Evolutionary conservation across 2,329 filamentous ascomycete genomes (phyloP).

Genomic region (Juglanconis juglandina): DNA sequence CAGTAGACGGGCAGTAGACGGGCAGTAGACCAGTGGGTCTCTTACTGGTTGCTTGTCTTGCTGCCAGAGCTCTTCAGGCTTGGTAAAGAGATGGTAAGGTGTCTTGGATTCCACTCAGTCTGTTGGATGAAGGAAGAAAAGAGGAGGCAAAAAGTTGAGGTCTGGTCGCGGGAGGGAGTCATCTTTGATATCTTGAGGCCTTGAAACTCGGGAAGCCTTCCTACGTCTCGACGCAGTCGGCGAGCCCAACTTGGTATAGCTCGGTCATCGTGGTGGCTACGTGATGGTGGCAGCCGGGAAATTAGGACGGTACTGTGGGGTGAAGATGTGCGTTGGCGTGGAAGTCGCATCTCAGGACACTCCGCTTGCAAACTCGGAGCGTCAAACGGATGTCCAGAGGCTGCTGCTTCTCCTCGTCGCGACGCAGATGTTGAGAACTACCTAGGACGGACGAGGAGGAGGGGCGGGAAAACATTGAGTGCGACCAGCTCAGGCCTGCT

Average conservation of each 20-base stretch:
- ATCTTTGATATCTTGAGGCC: constrained; percentile 19
- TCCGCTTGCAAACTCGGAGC: no score
- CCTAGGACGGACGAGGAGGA: no score
- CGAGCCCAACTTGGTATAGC: constrained; percentile 17
- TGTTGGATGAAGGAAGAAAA: background rate
- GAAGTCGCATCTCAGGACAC: no score
- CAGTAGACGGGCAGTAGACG: constrained; percentile 1
- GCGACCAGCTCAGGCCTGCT: no score
- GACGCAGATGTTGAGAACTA: no score
- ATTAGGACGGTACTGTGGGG: constrained; percentile 9
- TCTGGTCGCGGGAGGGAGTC: constrained; percentile 10
- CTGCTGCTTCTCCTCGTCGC: no score
- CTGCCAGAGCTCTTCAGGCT: constrained; percentile 11
- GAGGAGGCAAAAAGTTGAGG: background rate
- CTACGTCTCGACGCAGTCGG: background rate
- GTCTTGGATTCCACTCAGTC: background rate
- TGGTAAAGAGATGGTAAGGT: background rate
- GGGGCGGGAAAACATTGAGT: no score
- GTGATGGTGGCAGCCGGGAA: background rate
- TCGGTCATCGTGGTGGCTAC: constrained; percentile 7
- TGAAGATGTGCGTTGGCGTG: background rate
- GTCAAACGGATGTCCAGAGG: no score
- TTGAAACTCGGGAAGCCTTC: constrained; percentile 15
- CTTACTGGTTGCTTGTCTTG: constrained; percentile 12
- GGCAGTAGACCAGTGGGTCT: constrained; percentile 3